Conservation (phyloP, 2,329 filamentous ascomycete genomes). For the Stemphylium vesicarium region DNA sequence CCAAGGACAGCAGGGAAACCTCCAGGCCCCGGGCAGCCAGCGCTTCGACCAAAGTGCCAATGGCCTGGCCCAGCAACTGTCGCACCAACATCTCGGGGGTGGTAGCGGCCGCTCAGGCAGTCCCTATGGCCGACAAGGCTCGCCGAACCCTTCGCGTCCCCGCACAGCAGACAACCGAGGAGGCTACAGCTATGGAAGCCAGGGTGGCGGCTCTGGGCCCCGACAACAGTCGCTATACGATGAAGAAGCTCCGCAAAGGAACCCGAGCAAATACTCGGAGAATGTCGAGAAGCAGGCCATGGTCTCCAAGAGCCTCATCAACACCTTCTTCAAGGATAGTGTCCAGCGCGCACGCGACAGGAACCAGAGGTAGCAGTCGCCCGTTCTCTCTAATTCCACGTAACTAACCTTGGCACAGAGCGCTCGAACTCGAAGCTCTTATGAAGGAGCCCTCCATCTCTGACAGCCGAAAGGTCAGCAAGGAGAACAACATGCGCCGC, state of each 20-base stretch:
- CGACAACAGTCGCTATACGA: slow-evolving; percentile 62
- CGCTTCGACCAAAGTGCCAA: slow-evolving; percentile 82
- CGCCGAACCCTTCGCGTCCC: slow-evolving; percentile 76
- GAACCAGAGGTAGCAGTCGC: slow-evolving; percentile 77
- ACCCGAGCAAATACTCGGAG: slow-evolving; percentile 86
- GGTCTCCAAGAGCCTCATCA: slow-evolving; percentile 69
- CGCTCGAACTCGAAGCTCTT: slow-evolving; percentile 88
- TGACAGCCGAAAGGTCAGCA: slow-evolving; percentile 78
- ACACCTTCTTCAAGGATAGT: slow-evolving; percentile 95
- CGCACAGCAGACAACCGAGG: slow-evolving; percentile 78
- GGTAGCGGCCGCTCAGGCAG: slow-evolving; percentile 70
- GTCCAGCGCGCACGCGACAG: slow-evolving; percentile 94
- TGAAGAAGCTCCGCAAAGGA: slow-evolving; percentile 75
- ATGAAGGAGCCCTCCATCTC: slow-evolving; percentile 78
- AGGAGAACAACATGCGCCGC: slow-evolving; percentile 82
- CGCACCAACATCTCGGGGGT: slow-evolving; percentile 87
- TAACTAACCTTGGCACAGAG: slow-evolving; percentile 61
- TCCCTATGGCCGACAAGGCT: slow-evolving; percentile 72
- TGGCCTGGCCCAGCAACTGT: slow-evolving; percentile 93
- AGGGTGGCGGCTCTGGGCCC: slow-evolving; percentile 73
- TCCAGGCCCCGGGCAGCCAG: slow-evolving; percentile 59
- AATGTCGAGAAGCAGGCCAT: slow-evolving; percentile 78
- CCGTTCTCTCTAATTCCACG: not conserved
- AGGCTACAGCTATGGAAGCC: slow-evolving; percentile 65
- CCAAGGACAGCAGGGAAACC: slow-evolving; percentile 58